These are phyloP conservation scores for Aspergillus ruber DNA, from an alignment of 2,329 filamentous ascomycete species.

Conservation along the genomic window DNA sequence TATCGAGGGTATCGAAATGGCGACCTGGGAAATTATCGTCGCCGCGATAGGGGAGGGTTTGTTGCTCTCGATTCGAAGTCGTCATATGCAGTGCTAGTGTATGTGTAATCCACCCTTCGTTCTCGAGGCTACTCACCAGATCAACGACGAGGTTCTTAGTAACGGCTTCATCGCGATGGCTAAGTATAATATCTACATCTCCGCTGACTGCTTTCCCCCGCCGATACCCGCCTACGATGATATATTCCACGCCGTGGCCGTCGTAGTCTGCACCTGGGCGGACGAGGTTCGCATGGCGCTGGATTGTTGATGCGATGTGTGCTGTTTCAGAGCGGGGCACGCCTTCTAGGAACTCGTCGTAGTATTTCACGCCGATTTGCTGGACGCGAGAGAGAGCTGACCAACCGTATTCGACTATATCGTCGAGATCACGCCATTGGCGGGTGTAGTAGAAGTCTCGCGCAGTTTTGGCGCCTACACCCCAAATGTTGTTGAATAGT, in stretches of 20 bases:
- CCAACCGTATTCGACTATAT: slow-evolving; percentile 82
- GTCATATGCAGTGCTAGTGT: slow-evolving; percentile 65
- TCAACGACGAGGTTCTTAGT: slow-evolving; percentile 66
- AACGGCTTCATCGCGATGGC: slow-evolving; percentile 63
- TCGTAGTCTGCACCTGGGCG: slow-evolving; percentile 40
- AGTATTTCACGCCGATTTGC: slow-evolving; percentile 91
- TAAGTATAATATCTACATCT: slow-evolving; percentile 81
- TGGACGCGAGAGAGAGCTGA: slow-evolving; percentile 66
- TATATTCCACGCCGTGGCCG: slow-evolving; percentile 46
- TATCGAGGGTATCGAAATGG: slow-evolving; percentile 82
- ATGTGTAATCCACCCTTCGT: slow-evolving; percentile 68
- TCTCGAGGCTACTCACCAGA: slow-evolving; percentile 66
- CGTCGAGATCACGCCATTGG: slow-evolving; percentile 77
- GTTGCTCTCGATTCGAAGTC: slow-evolving; percentile 67
- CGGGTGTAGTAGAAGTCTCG: slow-evolving; percentile 70
- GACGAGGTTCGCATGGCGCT: slow-evolving; percentile 60
- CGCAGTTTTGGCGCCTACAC: slow-evolving; percentile 77
- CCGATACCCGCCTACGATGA: slow-evolving; percentile 74
- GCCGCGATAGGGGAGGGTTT: slow-evolving; percentile 50
- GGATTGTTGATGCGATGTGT: slow-evolving; percentile 57
- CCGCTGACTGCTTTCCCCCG: slow-evolving; percentile 67
- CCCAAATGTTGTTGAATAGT: slow-evolving; percentile 80
- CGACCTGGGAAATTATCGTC: slow-evolving; percentile 31
- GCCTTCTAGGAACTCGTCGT: slow-evolving; percentile 69
- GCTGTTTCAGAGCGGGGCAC: slow-evolving; percentile 71